Evolutionary conservation across 2,329 filamentous ascomycete species (phyloP).

Genomic region (Pseudogymnoascus sp.): DNA sequence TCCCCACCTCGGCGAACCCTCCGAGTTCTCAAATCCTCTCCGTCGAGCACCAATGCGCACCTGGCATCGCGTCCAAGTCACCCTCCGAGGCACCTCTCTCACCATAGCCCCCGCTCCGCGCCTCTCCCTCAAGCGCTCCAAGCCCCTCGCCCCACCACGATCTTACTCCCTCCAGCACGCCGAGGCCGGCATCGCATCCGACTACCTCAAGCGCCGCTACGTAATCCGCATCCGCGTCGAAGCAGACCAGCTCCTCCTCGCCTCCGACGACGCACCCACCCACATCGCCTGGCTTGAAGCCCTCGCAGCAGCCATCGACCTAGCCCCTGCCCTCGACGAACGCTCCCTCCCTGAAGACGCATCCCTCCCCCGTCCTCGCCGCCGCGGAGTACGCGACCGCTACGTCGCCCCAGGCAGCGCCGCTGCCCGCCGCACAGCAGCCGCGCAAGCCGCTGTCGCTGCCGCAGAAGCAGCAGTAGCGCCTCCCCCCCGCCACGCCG

Average conservation of each 20-base stretch:
- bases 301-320: constrained; percentile 65
- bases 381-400: constrained; percentile 19
- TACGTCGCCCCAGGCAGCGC: constrained; percentile 13
- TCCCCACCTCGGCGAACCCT: not conserved
- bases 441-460: constrained; percentile 16
- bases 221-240: constrained; percentile 67
- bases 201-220: constrained; percentile 45
- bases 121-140: not conserved
- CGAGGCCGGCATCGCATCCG: constrained; percentile 61
- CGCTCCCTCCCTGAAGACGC: constrained; percentile 57
- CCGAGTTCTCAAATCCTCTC: not conserved
- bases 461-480: not conserved
- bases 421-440: constrained; percentile 16
- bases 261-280: constrained; percentile 55
- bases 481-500: not conserved
- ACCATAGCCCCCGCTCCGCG: constrained; percentile 34
- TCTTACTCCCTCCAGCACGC: constrained; percentile 66
- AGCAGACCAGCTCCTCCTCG: constrained; percentile 66
- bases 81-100: constrained; percentile 59
- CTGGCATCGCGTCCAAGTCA: constrained; percentile 54
- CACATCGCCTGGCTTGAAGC: constrained; percentile 64
- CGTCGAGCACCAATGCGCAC: constrained; percentile 47
- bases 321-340: constrained; percentile 64
- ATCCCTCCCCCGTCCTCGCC: constrained; percentile 43
- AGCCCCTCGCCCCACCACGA: not conserved